These are phyloP conservation scores for Ophiostoma sp. DNA, from an alignment of 2,329 filamentous ascomycete species.

Conservation along the genomic window DNA sequence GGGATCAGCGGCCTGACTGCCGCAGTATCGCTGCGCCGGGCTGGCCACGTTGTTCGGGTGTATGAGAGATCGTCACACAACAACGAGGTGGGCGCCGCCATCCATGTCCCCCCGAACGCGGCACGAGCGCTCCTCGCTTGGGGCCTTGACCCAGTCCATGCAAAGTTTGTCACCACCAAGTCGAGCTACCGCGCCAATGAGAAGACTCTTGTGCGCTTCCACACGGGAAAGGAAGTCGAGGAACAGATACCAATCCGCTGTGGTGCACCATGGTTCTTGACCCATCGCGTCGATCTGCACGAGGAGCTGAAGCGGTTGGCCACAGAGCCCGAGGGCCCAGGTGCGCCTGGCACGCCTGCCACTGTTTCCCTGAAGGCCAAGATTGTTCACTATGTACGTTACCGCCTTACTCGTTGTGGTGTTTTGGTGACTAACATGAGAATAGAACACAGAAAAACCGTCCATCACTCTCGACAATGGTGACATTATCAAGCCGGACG, in stretches of 20 bases:
- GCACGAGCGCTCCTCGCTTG: slow-evolving; percentile 2
- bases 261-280: slow-evolving; percentile 6
- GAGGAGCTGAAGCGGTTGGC: slow-evolving; percentile 15
- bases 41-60: neutral
- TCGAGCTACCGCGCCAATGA: slow-evolving; percentile 16
- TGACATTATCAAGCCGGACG: neutral
- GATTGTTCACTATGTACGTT: slow-evolving; percentile 13
- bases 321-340: slow-evolving; percentile 3
- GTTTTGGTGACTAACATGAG: neutral
- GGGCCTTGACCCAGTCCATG: slow-evolving; percentile 9
- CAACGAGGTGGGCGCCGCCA: slow-evolving; percentile 12
- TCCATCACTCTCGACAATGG: slow-evolving; percentile 8
- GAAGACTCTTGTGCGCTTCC: slow-evolving; percentile 9
- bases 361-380: neutral
- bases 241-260: slow-evolving; percentile 16
- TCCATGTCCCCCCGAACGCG: slow-evolving; percentile 16
- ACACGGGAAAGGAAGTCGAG: slow-evolving; percentile 13
- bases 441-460: neutral
- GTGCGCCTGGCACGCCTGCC: neutral
- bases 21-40: slow-evolving; percentile 14
- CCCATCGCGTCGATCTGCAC: slow-evolving; percentile 16
- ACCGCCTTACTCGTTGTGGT: neutral
- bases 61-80: slow-evolving; percentile 12
- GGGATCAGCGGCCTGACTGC: slow-evolving; percentile 13
- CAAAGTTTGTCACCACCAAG: slow-evolving; percentile 19